Conservation (phyloP, 2,329 filamentous ascomycete species). For the Trichoderma sp. region DNA sequence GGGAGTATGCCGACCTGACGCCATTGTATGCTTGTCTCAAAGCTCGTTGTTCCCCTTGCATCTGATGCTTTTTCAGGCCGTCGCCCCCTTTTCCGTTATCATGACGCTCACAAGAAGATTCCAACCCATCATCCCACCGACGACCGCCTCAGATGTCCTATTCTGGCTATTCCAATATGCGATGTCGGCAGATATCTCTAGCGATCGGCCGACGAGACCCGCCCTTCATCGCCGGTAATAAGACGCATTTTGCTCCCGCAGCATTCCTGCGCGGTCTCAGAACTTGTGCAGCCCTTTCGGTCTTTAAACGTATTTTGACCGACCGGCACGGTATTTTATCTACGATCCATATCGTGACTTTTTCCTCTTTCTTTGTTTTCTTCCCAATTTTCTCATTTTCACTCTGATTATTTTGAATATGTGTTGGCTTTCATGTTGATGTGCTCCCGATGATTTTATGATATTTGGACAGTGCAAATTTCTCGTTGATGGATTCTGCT, state of each 20-base stretch:
- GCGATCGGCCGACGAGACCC: conserved; percentile 14
- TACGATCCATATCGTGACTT: neutral
- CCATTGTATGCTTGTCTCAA: neutral
- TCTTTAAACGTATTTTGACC: neutral
- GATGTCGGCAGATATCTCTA: conserved; percentile 10
- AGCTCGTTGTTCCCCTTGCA: neutral
- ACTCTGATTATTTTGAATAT: neutral
- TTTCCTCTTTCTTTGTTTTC: neutral
- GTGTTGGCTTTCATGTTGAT: neutral
- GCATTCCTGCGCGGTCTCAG: conserved; percentile 13
- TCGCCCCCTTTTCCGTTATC: neutral
- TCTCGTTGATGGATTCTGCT: neutral
- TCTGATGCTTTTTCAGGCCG: neutral
- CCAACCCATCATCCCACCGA: neutral
- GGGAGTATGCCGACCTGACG: neutral
- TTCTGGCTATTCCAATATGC: neutral
- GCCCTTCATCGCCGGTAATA: conserved; percentile 6
- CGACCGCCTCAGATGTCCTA: neutral
- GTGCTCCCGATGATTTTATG: neutral
- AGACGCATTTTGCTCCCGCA: conserved; percentile 8
- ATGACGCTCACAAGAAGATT: neutral
- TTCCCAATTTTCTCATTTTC: neutral
- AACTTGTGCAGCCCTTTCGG: neutral
- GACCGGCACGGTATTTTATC: neutral
- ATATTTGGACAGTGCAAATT: neutral